Conservation (phyloP, 1,284 basidiomycete species). For the Austroboletus novae-zelandiae region DNA sequence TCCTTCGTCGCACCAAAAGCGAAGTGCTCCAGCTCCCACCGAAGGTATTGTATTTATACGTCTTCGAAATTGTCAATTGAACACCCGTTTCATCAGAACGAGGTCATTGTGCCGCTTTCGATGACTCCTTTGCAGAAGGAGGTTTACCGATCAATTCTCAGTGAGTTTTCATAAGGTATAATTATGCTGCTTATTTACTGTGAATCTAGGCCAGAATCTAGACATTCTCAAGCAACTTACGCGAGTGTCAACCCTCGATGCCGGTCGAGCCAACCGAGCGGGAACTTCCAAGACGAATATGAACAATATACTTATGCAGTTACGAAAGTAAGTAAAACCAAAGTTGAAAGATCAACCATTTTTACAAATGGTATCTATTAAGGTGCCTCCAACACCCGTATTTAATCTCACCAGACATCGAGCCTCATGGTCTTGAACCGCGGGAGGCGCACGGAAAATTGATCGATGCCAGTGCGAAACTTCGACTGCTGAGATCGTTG, state of each 20-base stretch:
- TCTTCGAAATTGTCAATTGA: slow-evolving; percentile 6
- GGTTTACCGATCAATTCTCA: slow-evolving; percentile 82
- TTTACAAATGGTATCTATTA: slow-evolving; percentile 4
- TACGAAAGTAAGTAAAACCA: slow-evolving; percentile 64
- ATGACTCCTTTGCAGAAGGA: slow-evolving; percentile 88
- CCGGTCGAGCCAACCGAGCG: slow-evolving; percentile 31
- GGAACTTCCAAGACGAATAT: slow-evolving; percentile 49
- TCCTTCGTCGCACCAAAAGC: slow-evolving; percentile 89
- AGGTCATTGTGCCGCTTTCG: slow-evolving; percentile 90
- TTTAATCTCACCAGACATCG: slow-evolving; percentile 79
- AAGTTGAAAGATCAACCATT: not conserved
- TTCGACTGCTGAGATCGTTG: slow-evolving; percentile 79
- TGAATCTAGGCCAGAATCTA: slow-evolving; percentile 59
- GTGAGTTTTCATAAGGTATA: slow-evolving; percentile 34
- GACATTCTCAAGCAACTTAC: slow-evolving; percentile 61
- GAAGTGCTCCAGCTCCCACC: slow-evolving; percentile 91
- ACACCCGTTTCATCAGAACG: slow-evolving; percentile 52
- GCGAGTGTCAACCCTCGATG: slow-evolving; percentile 36
- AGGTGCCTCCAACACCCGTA: slow-evolving; percentile 92
- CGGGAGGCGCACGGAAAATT: slow-evolving; percentile 75
- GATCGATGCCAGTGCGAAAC: slow-evolving; percentile 84
- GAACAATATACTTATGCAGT: slow-evolving; percentile 84
- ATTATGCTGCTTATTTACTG: slow-evolving; percentile 5
- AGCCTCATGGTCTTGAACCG: slow-evolving; percentile 62
- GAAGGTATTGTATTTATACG: slow-evolving; percentile 53